Evolutionary conservation across 2,329 filamentous ascomycete species (phyloP).

Genomic region (Lasiodiplodia sp.): DNA sequence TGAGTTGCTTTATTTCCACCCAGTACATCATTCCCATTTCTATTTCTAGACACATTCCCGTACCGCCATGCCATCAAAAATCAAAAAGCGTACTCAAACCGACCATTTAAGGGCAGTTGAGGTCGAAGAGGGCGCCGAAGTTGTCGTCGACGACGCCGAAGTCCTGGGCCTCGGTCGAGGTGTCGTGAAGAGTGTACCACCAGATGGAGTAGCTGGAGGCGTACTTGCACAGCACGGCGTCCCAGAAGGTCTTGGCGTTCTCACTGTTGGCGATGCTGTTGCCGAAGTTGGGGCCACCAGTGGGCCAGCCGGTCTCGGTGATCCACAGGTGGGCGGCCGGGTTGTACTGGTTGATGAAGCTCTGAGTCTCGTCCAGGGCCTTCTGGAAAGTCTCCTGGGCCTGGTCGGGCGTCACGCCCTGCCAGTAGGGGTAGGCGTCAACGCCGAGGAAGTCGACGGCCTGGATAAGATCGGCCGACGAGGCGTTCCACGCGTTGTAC

Average conservation of each 20-base stretch:
- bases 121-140: conserved; percentile 31
- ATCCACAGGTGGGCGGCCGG: conserved; percentile 43
- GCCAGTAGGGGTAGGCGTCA: conserved; percentile 49
- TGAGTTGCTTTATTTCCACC: neutral
- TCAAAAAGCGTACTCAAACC: neutral
- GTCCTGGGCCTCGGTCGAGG: conserved; percentile 28
- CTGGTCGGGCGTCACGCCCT: conserved; percentile 42
- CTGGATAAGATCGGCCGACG: conserved; percentile 46
- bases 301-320: conserved; percentile 39
- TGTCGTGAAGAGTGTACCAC: conserved; percentile 33
- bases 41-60: conserved; percentile 7
- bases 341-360: conserved; percentile 41
- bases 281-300: conserved; percentile 31
- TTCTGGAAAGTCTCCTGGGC: conserved; percentile 42
- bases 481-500: conserved; percentile 46
- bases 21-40: conserved; percentile 1
- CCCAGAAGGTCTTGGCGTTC: conserved; percentile 33
- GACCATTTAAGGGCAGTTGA: conserved; percentile 21
- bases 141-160: conserved; percentile 31
- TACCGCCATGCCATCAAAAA: conserved; percentile 15
- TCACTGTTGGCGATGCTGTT: conserved; percentile 12
- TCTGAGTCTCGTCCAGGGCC: conserved; percentile 41
- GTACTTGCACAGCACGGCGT: conserved; percentile 31
- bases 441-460: conserved; percentile 47
- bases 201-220: conserved; percentile 30